Base-by-base conservation (phyloP, 495 filamentous ascomycete species). In the Aspergillus cavernicola region DNA sequence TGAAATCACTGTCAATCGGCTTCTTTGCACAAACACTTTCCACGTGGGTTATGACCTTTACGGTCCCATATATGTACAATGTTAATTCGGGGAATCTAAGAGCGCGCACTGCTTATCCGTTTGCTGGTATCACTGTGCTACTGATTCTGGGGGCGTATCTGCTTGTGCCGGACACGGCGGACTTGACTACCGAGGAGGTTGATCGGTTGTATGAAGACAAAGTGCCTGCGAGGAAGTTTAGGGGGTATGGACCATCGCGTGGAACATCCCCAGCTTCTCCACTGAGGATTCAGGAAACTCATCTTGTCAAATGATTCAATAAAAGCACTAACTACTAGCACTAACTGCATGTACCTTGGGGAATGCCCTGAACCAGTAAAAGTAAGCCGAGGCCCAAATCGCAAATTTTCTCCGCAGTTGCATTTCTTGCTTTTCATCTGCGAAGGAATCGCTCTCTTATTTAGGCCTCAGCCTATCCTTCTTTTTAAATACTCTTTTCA, bases 11-110 rank as follows among this genome's bases (percentile, higher is more conserved):
- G 12, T 38, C 47, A 0, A 50, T 50, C n/a, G 47, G 47, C 8
- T 20, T 50, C 15, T 40, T 50, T 4, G 32, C 47, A 4, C 47
- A 50, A 22, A 50, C 47, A 4, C 35, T 50, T 23, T 38, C 47
- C 12, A 50, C 47, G 1, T 50, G 47, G 47, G 19, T 39, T 0
- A 38, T n/a, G 6, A 28, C 33, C 3, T 50, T 50, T 9, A 38
- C 35, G 6, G 35, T 39, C 3, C 47, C 47, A 2, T 50, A 50
- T n/a, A 50, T 50, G 47, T 50, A 50, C 23, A 50, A 50, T 20
- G 23, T 40, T 19, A 35, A 50, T 19, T 50, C 47, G 5, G 47
- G 47, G 12, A 28, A 50, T 18, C 35, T 50, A 5, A 35, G 47
- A 1, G 47, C 47, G 35, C 33, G 35, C 11, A 50, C 47, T 8